A percentile compares a stretch with the other conserved stretches of the same genome.
Conservation (phyloP, 73 alveolate species). For the Paramecium octaurelia region DNA sequence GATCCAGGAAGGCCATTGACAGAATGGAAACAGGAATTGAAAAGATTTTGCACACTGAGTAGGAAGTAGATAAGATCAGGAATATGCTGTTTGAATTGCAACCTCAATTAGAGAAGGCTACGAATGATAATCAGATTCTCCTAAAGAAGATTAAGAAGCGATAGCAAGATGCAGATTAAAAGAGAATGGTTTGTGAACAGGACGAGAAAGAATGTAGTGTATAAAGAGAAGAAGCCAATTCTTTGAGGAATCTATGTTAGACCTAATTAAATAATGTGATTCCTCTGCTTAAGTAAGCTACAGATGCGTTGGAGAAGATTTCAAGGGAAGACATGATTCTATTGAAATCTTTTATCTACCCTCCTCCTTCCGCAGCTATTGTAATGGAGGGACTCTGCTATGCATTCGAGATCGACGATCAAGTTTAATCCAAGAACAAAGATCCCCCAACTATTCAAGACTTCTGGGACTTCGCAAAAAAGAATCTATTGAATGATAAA, state of each 20-base stretch:
- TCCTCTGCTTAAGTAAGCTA: constrained; percentile 97
- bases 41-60: constrained; percentile 81
- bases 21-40: constrained; percentile 59
- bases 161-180: constrained; percentile 69
- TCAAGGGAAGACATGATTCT: constrained; percentile 90
- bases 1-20: neutral
- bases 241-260: constrained; percentile 74
- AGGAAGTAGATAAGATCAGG: constrained; percentile 82
- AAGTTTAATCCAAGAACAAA: constrained; percentile 8
- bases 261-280: constrained; percentile 93
- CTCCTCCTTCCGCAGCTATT: constrained; percentile 72
- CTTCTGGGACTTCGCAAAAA: constrained; percentile 75
- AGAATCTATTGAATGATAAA: constrained; percentile 58
- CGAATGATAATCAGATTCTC: constrained; percentile 61
- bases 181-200: constrained; percentile 58
- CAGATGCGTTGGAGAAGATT: constrained; percentile 90
- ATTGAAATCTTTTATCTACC: constrained; percentile 87
- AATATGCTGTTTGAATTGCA: constrained; percentile 77
- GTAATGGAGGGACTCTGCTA: constrained; percentile 51
- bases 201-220: constrained; percentile 63
- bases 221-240: constrained; percentile 74
- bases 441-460: constrained; percentile 57
- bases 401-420: constrained; percentile 42
- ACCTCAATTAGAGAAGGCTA: constrained; percentile 83
- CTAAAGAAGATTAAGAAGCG: constrained; percentile 52